Evolutionary conservation across 345 rosid genomes (phyloP).

Genomic region (Sonneratia caseolaris): DNA sequence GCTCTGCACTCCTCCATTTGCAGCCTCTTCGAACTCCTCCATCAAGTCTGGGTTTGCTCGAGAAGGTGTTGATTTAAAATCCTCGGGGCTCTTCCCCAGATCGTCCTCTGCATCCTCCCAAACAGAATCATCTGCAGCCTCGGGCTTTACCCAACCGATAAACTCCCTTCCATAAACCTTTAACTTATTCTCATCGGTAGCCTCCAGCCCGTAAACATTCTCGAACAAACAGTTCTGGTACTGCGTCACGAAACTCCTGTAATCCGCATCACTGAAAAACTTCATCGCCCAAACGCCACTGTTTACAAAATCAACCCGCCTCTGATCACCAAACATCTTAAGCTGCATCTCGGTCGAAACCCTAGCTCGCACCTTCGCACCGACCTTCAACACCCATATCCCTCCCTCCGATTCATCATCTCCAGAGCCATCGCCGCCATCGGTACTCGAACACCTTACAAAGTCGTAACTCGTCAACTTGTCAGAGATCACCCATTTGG

Average conservation of each 20-base stretch:
- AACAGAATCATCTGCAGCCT: slow-evolving; percentile 77
- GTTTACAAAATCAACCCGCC: slow-evolving; percentile 66
- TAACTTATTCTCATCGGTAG: slow-evolving; percentile 56
- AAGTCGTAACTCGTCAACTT: slow-evolving; percentile 48
- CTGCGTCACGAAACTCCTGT: slow-evolving; percentile 48
- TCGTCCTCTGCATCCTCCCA: slow-evolving; percentile 85
- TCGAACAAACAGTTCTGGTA: slow-evolving; percentile 77
- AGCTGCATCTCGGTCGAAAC: slow-evolving; percentile 73
- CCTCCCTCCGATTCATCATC: slow-evolving; percentile 27
- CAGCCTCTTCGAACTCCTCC: slow-evolving; percentile 83
- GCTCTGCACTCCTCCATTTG: slow-evolving; percentile 90
- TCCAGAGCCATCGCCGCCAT: slow-evolving; percentile 26
- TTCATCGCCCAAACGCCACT: slow-evolving; percentile 90
- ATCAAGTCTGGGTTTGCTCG: slow-evolving; percentile 33
- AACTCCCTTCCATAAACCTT: slow-evolving; percentile 87
- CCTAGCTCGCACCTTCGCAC: slow-evolving; percentile 49
- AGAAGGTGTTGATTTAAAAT: slow-evolving; percentile 16
- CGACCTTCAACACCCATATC: slow-evolving; percentile 64
- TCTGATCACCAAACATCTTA: slow-evolving; percentile 83
- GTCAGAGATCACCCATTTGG: slow-evolving; percentile 69
- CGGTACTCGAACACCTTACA: slow-evolving; percentile 18
- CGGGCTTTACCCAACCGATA: slow-evolving; percentile 82
- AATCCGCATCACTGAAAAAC: slow-evolving; percentile 55
- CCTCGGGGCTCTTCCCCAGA: slow-evolving; percentile 14
- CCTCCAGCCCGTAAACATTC: slow-evolving; percentile 60